Evolutionary conservation across 805 yeast species (phyloP).

Genomic region (Cyberlindnera nakhonratchasimensis): DNA sequence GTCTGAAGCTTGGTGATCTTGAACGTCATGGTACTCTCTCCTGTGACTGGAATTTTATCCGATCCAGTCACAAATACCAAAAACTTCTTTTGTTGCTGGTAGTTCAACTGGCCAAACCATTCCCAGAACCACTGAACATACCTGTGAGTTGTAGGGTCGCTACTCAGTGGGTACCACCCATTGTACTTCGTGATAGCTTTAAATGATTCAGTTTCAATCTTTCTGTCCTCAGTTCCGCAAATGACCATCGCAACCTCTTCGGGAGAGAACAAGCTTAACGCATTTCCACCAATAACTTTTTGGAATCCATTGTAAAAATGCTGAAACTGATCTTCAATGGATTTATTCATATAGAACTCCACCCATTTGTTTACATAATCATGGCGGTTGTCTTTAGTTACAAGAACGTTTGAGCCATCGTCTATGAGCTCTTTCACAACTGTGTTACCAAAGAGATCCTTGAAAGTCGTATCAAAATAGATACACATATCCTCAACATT

Average conservation of each 20-base stretch:
- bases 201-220: constrained; percentile 62
- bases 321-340: constrained; percentile 49
- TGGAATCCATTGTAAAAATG: constrained; percentile 70
- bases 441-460: constrained; percentile 43
- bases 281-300: constrained; percentile 75
- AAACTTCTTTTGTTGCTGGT: constrained; percentile 54
- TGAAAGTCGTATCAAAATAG: constrained; percentile 58
- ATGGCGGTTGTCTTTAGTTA: constrained; percentile 54
- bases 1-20: constrained; percentile 56
- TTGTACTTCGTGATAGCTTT: constrained; percentile 69
- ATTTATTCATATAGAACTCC: constrained; percentile 52
- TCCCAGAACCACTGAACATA: constrained; percentile 88
- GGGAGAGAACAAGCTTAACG: constrained; percentile 73
- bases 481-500: constrained; percentile 51
- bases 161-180: constrained; percentile 46
- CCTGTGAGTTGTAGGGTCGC: constrained; percentile 34
- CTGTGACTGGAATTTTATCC: constrained; percentile 90
- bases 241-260: constrained; percentile 76
- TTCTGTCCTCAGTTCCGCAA: constrained; percentile 68
- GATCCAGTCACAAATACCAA: constrained; percentile 84
- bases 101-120: constrained; percentile 46
- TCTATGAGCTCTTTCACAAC: constrained; percentile 49
- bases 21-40: constrained; percentile 70
- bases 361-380: constrained; percentile 63
- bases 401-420: constrained; percentile 53